phyloP scores from a whole-genome alignment of 176 grass and related monocot genomes.

The Bolboschoenus planiculmis region DNA sequence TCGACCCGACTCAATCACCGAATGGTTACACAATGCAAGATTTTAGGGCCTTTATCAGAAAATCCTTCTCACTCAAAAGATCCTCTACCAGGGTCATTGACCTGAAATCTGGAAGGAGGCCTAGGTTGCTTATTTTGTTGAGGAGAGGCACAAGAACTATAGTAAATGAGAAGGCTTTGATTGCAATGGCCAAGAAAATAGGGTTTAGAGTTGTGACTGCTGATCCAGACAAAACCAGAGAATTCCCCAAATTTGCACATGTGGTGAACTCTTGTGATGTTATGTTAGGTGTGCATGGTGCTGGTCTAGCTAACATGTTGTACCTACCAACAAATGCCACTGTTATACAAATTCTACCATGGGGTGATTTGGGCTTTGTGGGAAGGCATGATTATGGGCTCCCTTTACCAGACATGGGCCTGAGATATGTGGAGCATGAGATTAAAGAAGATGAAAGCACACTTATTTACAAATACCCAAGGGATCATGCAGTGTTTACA shows the following conservation, averaged over 20 bases:
- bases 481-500: constrained; percentile 55
- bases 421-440: constrained; percentile 72
- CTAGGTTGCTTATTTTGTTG: constrained; percentile 31
- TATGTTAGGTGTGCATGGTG: constrained; percentile 74
- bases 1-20: constrained; percentile 22
- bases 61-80: constrained; percentile 28
- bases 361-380: constrained; percentile 82
- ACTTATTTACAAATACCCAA: constrained; percentile 62
- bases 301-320: constrained; percentile 77
- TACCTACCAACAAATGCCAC: constrained; percentile 61
- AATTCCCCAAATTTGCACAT: constrained; percentile 30
- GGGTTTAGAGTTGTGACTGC: constrained; percentile 29
- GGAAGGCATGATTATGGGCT: constrained; percentile 65
- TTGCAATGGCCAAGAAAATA: constrained; percentile 16
- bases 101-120: background rate
- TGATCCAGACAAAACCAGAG: constrained; percentile 20
- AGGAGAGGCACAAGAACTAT: constrained; percentile 28
- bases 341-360: constrained; percentile 81
- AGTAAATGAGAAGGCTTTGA: constrained; percentile 16
- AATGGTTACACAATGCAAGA: constrained; percentile 30
- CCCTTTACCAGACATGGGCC: constrained; percentile 61
- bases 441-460: constrained; percentile 59
- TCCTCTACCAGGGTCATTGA: background rate
- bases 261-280: constrained; percentile 68
- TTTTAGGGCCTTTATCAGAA: constrained; percentile 29